Conservation (phyloP, 176 grass and related monocot species). For the Carex cristatella region DNA sequence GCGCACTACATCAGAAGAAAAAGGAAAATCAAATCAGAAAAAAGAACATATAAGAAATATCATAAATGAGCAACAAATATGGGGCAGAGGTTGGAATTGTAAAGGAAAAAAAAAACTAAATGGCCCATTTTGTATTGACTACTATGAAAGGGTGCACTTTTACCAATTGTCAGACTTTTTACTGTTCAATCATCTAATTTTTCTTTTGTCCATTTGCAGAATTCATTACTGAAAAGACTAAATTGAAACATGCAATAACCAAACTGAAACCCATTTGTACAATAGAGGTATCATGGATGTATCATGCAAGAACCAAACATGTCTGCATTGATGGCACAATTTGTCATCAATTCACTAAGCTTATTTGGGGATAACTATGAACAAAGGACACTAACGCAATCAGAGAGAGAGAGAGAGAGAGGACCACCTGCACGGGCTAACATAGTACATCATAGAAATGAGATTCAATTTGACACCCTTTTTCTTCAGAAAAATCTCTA, state of each 20-base stretch:
- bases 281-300: background rate
- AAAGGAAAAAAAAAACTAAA: background rate
- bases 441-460: constrained; percentile 99
- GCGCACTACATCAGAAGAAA: constrained; percentile 56
- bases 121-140: background rate
- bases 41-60: background rate
- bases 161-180: background rate
- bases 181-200: background rate
- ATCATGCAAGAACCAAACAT: too few species aligned
- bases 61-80: background rate
- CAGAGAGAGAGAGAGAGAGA: background rate
- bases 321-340: background rate
- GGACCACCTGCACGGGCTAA: constrained; percentile 88
- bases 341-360: background rate
- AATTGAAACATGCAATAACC: background rate
- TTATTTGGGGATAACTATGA: background rate
- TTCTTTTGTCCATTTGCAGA: background rate
- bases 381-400: background rate
- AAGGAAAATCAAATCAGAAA: constrained; percentile 7
- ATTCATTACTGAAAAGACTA: background rate
- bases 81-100: background rate
- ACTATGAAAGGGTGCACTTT: background rate
- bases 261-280: background rate
- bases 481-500: constrained; percentile 98
- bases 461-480: constrained; percentile 86